Percentiles rank a stretch among this genome's conserved stretches.
Evolutionary conservation across 768 basidiomycete genomes (phyloP).

Genomic region (Boletus huronensis): DNA sequence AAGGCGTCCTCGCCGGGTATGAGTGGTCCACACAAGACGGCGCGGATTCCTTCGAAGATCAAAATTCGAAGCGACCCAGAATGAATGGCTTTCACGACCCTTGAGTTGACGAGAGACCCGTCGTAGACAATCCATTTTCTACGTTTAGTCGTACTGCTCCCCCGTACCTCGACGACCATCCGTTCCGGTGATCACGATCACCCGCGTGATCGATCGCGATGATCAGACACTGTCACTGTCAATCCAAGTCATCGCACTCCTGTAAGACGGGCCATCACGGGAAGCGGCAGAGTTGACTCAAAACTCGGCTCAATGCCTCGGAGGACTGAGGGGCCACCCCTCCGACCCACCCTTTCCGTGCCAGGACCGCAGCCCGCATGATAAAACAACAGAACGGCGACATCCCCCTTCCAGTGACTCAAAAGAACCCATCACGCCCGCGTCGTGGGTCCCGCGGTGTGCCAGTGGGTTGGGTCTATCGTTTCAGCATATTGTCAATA

Average conservation of each 20-base stretch:
- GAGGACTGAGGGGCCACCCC: slow-evolving; percentile 11
- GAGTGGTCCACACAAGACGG: slow-evolving; percentile 37
- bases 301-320: slow-evolving; percentile 6
- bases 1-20: slow-evolving; percentile 62
- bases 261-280: not conserved
- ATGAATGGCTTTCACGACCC: slow-evolving; percentile 18
- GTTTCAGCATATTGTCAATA: slow-evolving; percentile 14
- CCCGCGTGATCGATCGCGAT: slow-evolving; percentile 25
- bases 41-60: slow-evolving; percentile 8
- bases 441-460: slow-evolving; percentile 7
- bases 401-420: slow-evolving; percentile 2
- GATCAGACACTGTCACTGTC: slow-evolving; percentile 29
- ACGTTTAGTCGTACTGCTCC: slow-evolving; percentile 3
- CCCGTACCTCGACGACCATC: slow-evolving; percentile 16
- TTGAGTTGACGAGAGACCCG: not conserved
- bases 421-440: slow-evolving; percentile 13
- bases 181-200: slow-evolving; percentile 36
- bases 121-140: not conserved
- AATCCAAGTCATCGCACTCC: slow-evolving; percentile 9
- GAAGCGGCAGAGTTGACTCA: not conserved
- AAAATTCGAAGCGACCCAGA: slow-evolving; percentile 24
- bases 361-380: slow-evolving; percentile 25
- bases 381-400: slow-evolving; percentile 19
- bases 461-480: slow-evolving; percentile 17
- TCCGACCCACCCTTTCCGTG: slow-evolving; percentile 15